These are phyloP conservation scores for Aspergillus sp. DNA, from an alignment of 2,329 filamentous ascomycete genomes.

Conservation along the genomic window DNA sequence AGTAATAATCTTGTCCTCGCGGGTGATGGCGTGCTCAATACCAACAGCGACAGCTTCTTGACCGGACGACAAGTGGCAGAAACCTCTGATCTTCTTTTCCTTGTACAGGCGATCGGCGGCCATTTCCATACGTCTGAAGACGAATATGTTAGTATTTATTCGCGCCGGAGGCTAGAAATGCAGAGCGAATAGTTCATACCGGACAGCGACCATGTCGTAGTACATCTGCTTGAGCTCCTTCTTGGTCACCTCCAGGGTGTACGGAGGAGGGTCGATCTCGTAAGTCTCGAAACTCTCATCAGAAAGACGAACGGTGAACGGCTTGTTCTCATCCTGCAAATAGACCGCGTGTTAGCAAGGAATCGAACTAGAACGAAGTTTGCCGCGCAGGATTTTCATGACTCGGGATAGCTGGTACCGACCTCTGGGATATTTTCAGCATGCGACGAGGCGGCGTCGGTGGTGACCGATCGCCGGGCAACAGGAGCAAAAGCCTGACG, in stretches of 20 bases:
- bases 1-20: conserved; percentile 91
- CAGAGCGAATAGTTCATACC: conserved; percentile 59
- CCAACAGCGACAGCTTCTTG: conserved; percentile 97
- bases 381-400: neutral
- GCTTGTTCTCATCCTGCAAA: conserved; percentile 82
- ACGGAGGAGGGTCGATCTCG: conserved; percentile 92
- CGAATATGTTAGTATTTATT: neutral
- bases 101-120: conserved; percentile 98
- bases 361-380: too few species aligned
- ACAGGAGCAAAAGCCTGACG: conserved; percentile 47
- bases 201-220: conserved; percentile 90
- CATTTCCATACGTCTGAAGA: conserved; percentile 94
- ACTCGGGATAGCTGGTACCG: conserved; percentile 32
- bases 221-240: conserved; percentile 99
- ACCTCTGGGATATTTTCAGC: conserved; percentile 76
- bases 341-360: conserved; percentile 21
- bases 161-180: neutral
- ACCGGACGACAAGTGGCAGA: conserved; percentile 97
- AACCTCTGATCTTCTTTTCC: conserved; percentile 99
- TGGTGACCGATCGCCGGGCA: conserved; percentile 78
- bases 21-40: conserved; percentile 93
- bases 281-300: conserved; percentile 99
- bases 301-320: conserved; percentile 87
- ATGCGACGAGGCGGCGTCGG: conserved; percentile 88
- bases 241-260: conserved; percentile 93